A percentile compares a stretch with the other conserved stretches of the same genome.
These are phyloP conservation scores for Alternaria ethzedia DNA, from an alignment of 2,329 filamentous ascomycete species.

Conservation along the genomic window DNA sequence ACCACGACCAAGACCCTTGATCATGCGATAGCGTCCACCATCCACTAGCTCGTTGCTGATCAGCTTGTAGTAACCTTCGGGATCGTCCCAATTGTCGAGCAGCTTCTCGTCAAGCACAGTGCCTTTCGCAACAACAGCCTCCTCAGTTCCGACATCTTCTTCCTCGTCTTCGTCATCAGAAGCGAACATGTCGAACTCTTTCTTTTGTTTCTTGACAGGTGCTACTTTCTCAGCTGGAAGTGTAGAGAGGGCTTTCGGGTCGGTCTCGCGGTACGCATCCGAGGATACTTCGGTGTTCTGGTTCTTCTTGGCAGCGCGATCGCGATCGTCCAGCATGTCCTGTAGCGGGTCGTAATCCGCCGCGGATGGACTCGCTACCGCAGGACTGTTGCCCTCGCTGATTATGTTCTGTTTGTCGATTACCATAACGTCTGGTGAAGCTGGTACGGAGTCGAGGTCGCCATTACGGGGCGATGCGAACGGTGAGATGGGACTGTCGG, in stretches of 20 bases:
- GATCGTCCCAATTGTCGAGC: slow-evolving; percentile 91
- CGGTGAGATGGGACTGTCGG: slow-evolving; percentile 45
- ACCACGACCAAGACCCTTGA: slow-evolving; percentile 85
- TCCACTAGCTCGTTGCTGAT: slow-evolving; percentile 90
- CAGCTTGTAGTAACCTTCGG: slow-evolving; percentile 95
- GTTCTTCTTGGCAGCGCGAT: slow-evolving; percentile 69
- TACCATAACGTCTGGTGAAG: slow-evolving; percentile 48
- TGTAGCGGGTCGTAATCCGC: slow-evolving; percentile 89
- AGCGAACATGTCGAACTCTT: slow-evolving; percentile 69
- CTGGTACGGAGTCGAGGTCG: slow-evolving; percentile 46
- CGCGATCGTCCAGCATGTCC: slow-evolving; percentile 85
- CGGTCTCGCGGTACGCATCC: slow-evolving; percentile 64
- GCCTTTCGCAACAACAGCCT: slow-evolving; percentile 29
- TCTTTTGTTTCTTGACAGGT: slow-evolving; percentile 51
- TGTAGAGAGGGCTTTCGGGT: slow-evolving; percentile 60
- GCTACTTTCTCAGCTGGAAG: slow-evolving; percentile 50
- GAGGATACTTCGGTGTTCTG: slow-evolving; percentile 48
- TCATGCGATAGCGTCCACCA: slow-evolving; percentile 83
- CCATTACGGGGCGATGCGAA: slow-evolving; percentile 47
- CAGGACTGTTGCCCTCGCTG: slow-evolving; percentile 41
- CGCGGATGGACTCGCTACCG: slow-evolving; percentile 78
- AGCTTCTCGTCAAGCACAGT: slow-evolving; percentile 69
- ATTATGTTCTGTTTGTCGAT: slow-evolving; percentile 51
- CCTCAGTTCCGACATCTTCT: slow-evolving; percentile 67
- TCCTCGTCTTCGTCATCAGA: slow-evolving; percentile 73